Percentiles rank a stretch among this genome's conserved stretches.
phyloP scores from a whole-genome alignment of 371 early-diverging fungal genomes.

The Syncephalastrum contaminatum region DNA sequence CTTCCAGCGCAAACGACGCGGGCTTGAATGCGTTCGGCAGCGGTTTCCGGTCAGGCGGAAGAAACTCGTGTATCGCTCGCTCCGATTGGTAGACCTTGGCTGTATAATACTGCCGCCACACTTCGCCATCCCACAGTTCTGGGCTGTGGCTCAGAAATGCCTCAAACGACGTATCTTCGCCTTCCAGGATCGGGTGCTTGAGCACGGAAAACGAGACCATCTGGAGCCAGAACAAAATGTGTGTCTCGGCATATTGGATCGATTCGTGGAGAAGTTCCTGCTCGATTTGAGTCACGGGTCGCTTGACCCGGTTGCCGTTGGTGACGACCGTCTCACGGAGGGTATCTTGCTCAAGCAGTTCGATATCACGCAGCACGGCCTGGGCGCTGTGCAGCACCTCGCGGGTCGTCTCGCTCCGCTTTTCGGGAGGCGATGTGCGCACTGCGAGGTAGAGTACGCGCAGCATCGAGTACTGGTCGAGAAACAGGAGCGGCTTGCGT shows the following conservation, averaged over 20 bases:
- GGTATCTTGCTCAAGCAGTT: slow-evolving; percentile 15
- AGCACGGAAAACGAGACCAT: slow-evolving; percentile 38
- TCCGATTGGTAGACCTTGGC: slow-evolving; percentile 31
- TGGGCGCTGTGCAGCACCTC: slow-evolving; percentile 14
- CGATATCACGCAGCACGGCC: slow-evolving; percentile 16
- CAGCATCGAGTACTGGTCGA: slow-evolving; percentile 22
- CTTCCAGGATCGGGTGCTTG: slow-evolving; percentile 31
- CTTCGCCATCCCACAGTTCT: slow-evolving; percentile 23
- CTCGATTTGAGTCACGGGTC: background rate
- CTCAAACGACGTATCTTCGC: slow-evolving; percentile 26
- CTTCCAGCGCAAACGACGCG: slow-evolving; percentile 36
- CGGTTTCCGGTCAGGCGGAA: slow-evolving; percentile 39
- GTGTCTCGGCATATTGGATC: slow-evolving; percentile 34
- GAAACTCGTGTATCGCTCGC: slow-evolving; percentile 25
- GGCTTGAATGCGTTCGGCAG: slow-evolving; percentile 45
- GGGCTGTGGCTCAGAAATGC: slow-evolving; percentile 24
- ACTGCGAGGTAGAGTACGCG: slow-evolving; percentile 30
- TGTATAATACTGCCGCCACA: slow-evolving; percentile 34
- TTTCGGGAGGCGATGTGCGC: slow-evolving; percentile 15
- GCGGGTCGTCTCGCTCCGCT: slow-evolving; percentile 9
- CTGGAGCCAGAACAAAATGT: slow-evolving; percentile 40
- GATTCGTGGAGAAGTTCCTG: slow-evolving; percentile 14
- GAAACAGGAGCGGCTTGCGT: slow-evolving; percentile 34
- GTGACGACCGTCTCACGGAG: slow-evolving; percentile 5
- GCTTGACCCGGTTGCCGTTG: slow-evolving; percentile 1